Evolutionary conservation across 352 stramenopile genomes (phyloP).

Genomic region (Hyaloperonospora brassicae): DNA sequence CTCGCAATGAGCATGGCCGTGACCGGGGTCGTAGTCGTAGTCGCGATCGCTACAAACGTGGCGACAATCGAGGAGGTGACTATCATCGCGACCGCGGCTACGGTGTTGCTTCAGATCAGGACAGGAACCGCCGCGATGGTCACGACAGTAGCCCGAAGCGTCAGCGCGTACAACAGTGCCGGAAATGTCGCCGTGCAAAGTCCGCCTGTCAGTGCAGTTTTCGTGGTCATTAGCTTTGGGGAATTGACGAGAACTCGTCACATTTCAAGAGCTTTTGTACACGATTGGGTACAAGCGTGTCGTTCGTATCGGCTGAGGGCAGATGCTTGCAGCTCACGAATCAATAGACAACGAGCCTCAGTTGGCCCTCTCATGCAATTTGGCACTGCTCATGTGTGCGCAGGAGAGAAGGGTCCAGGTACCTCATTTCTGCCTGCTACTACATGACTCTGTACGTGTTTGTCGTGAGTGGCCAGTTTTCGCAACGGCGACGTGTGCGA

Average conservation of each 20-base stretch:
- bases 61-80: conserved; percentile 9
- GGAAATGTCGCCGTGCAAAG: conserved; percentile 44
- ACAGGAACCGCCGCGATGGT: conserved; percentile 28
- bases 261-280: too few species aligned
- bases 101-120: conserved; percentile 16
- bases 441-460: too few species aligned
- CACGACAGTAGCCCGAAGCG: conserved; percentile 37
- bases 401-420: too few species aligned
- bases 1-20: conserved; percentile 21
- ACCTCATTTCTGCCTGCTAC: too few species aligned
- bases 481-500: too few species aligned
- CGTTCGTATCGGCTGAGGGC: too few species aligned
- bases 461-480: too few species aligned
- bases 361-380: too few species aligned
- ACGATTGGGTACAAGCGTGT: too few species aligned
- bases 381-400: too few species aligned
- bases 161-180: conserved; percentile 38
- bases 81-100: conserved; percentile 18
- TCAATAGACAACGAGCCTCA: too few species aligned
- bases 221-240: conserved; percentile 18
- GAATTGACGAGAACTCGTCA: neutral
- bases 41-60: conserved; percentile 10
- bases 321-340: too few species aligned
- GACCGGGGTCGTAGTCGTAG: conserved; percentile 12
- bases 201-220: conserved; percentile 49